A percentile compares a stretch with the other conserved stretches of the same genome.
Evolutionary conservation across 192 early-diverging fungal genomes (phyloP).

Genomic region (Coemansia sp.): DNA sequence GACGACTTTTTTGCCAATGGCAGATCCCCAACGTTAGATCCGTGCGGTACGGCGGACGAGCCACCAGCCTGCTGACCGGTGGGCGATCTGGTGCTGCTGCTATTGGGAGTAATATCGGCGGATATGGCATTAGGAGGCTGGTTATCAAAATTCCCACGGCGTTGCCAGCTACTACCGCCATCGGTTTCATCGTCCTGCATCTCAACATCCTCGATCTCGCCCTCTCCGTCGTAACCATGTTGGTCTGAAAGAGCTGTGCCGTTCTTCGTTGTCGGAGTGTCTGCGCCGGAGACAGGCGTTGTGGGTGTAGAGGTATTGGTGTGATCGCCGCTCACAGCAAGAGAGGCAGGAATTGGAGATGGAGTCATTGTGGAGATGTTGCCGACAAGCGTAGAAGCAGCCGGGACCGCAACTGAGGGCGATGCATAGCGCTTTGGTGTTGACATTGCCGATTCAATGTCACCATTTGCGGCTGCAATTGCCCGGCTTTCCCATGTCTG

Average conservation of each 20-base stretch:
- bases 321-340: constrained; percentile 21
- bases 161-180: constrained; percentile 2
- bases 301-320: constrained; percentile 27
- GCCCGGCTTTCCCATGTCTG: constrained; percentile 46
- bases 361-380: constrained; percentile 16
- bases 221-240: constrained; percentile 27
- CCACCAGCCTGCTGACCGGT: too few relatives aligned
- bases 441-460: constrained; percentile 14
- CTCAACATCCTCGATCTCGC: constrained; percentile 50
- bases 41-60: not conserved
- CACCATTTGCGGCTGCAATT: constrained; percentile 21
- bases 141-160: not conserved
- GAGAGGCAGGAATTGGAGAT: constrained; percentile 21
- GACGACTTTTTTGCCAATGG: constrained; percentile 12
- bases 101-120: not conserved
- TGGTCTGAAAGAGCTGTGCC: constrained; percentile 5
- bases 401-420: constrained; percentile 2
- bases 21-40: constrained; percentile 11
- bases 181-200: constrained; percentile 51
- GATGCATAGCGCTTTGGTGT: constrained; percentile 26
- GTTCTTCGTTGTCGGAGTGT: constrained; percentile 32
- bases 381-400: constrained; percentile 5
- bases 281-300: constrained; percentile 30
- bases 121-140: not conserved
- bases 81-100: not conserved